Percentiles rank a stretch among this genome's conserved stretches.
Evolutionary conservation across 2,329 filamentous ascomycete genomes (phyloP).

Genomic region (Aspergillus udagawae): DNA sequence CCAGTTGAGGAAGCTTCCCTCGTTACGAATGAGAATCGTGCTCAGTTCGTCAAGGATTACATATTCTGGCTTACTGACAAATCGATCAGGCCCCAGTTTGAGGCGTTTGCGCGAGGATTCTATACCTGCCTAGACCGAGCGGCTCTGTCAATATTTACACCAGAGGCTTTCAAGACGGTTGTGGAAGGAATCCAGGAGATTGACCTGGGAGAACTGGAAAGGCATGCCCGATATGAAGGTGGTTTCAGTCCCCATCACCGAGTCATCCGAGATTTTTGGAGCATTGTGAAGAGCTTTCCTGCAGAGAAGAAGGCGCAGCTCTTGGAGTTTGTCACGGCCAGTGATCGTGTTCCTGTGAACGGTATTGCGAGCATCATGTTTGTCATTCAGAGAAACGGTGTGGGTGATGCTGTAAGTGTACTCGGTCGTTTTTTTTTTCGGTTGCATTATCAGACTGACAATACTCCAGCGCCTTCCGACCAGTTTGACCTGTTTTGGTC

Average conservation of each 20-base stretch:
- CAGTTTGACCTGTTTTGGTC: constrained; percentile 90
- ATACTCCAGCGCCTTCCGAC: constrained; percentile 61
- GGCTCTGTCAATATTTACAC: constrained; percentile 67
- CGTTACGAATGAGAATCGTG: constrained; percentile 78
- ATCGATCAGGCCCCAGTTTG: constrained; percentile 71
- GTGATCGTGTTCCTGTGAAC: constrained; percentile 82
- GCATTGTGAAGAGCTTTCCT: constrained; percentile 62
- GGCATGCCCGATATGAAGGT: constrained; percentile 69
- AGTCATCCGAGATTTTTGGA: constrained; percentile 79
- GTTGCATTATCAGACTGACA: constrained; percentile 10
- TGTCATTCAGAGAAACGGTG: constrained; percentile 72
- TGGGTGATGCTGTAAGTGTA: constrained; percentile 49
- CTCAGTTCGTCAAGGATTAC: constrained; percentile 78
- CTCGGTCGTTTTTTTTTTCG: neutral
- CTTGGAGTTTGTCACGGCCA: constrained; percentile 92
- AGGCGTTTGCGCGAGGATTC: constrained; percentile 80
- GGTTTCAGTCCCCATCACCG: constrained; percentile 69
- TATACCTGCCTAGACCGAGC: constrained; percentile 66
- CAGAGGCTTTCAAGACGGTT: constrained; percentile 67
- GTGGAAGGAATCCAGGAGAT: constrained; percentile 82
- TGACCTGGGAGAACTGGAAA: constrained; percentile 68
- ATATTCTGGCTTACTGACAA: constrained; percentile 76
- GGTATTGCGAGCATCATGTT: constrained; percentile 81
- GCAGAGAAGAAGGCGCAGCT: constrained; percentile 69
- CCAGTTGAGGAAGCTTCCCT: constrained; percentile 55